Evolutionary conservation across 1,139 yeast genomes (phyloP).

Genomic region (Zygosaccharomyces sapae): DNA sequence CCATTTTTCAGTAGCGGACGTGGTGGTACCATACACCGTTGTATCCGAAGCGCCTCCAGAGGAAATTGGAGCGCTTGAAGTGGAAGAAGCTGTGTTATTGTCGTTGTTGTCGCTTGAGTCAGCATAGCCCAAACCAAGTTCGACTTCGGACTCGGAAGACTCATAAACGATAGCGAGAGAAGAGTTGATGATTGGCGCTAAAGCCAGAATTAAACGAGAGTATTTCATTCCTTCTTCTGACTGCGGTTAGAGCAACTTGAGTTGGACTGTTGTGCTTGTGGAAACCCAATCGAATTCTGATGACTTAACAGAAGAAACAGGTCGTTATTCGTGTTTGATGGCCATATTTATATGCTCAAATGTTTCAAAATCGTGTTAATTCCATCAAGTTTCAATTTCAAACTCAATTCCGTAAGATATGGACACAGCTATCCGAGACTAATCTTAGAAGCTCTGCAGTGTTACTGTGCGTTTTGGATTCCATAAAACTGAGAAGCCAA

Average conservation of each 20-base stretch:
- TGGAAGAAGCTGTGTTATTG: background rate
- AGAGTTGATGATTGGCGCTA: background rate
- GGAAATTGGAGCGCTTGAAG: no score
- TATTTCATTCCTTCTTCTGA: background rate
- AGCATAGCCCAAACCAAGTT: background rate
- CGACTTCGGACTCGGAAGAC: background rate
- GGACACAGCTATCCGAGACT: background rate
- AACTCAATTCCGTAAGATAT: no score
- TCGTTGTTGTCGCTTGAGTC: background rate
- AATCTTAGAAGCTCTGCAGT: background rate
- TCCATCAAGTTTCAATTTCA: slow-evolving; percentile 2
- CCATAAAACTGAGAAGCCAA: no score
- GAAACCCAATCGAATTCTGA: background rate
- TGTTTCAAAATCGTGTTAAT: no score
- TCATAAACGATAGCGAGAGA: background rate
- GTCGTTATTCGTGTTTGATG: background rate
- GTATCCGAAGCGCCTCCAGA: background rate
- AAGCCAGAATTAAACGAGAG: slow-evolving; percentile 1
- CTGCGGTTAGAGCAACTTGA: background rate
- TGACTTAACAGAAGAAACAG: background rate
- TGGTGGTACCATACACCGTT: background rate
- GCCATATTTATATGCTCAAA: background rate
- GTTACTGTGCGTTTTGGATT: no score
- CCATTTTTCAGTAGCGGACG: background rate
- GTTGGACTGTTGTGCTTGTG: background rate